These are phyloP conservation scores for Przewalskia tangutica DNA, from an alignment of 257 asterid species.

Conservation along the genomic window DNA sequence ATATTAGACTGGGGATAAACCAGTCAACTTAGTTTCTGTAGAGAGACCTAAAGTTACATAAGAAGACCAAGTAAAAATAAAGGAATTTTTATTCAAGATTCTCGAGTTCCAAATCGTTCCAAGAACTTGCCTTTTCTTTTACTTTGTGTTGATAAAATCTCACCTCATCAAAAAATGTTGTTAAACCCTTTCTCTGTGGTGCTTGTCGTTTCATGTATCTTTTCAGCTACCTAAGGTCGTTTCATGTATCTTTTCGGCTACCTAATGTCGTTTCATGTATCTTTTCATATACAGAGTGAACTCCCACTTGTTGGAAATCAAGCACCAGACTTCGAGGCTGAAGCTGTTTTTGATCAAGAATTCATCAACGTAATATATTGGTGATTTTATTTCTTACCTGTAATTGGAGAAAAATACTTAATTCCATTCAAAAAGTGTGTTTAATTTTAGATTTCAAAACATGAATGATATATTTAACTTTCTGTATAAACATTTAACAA, in stretches of 20 bases:
- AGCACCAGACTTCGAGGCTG: conserved; percentile 98
- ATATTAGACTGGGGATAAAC: not conserved
- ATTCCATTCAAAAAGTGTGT: not conserved
- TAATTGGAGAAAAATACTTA: not conserved
- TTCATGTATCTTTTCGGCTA: not conserved
- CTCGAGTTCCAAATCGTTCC: not conserved
- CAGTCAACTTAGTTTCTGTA: not conserved
- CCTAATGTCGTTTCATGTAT: not conserved
- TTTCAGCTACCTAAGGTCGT: too few relatives aligned
- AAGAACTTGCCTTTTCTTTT: not conserved
- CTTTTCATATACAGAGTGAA: conserved; percentile 39
- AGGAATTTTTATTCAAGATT: not conserved
- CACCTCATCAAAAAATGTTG: not conserved
- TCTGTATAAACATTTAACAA: not conserved
- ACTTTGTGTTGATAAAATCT: not conserved
- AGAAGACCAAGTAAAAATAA: not conserved
- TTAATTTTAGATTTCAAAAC: not conserved
- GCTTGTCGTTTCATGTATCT: not conserved
- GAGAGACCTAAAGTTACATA: not conserved
- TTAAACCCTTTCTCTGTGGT: not conserved
- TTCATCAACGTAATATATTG: conserved; percentile 43
- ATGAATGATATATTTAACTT: not conserved
- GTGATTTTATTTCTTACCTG: not conserved
- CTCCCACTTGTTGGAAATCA: conserved; percentile 78
- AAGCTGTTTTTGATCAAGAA: conserved; percentile 95